Evolutionary conservation across 179 eudicot genomes (phyloP).

Genomic region (Heliamphora pulchella): DNA sequence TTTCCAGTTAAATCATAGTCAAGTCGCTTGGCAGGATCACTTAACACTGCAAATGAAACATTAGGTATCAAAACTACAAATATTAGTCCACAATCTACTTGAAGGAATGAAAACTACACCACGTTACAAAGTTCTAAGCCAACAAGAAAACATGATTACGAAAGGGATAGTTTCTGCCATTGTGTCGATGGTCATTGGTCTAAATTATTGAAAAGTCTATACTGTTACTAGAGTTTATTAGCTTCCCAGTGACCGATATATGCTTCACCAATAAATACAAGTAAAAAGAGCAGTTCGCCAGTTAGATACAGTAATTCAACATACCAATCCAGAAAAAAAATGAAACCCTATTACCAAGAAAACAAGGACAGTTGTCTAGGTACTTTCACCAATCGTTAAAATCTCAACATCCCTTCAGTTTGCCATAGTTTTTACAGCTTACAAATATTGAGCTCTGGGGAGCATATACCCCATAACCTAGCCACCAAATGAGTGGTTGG

Average conservation of each 20-base stretch:
- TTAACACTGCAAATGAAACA: slow-evolving; percentile 36
- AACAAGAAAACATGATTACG: neutral
- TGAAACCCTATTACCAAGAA: neutral
- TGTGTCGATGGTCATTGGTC: neutral
- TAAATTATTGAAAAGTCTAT: no score
- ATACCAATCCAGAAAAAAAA: neutral
- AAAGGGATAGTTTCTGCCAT: neutral
- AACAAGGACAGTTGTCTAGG: neutral
- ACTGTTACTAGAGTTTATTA: neutral
- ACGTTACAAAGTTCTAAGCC: neutral
- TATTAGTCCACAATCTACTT: neutral
- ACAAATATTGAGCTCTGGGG: neutral
- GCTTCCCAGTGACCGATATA: neutral
- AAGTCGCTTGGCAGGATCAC: slow-evolving; percentile 51
- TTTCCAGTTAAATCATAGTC: slow-evolving; percentile 55
- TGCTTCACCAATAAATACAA: neutral
- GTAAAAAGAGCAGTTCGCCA: neutral
- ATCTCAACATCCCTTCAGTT: neutral
- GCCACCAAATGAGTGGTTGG: slow-evolving; percentile 1
- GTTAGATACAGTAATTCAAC: neutral
- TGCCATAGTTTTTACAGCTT: neutral
- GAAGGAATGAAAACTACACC: neutral
- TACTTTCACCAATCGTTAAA: neutral
- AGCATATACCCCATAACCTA: neutral
- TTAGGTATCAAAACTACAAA: neutral